These are phyloP conservation scores for Cercospora brassicicola DNA, from an alignment of 2,329 filamentous ascomycete species.

Conservation along the genomic window DNA sequence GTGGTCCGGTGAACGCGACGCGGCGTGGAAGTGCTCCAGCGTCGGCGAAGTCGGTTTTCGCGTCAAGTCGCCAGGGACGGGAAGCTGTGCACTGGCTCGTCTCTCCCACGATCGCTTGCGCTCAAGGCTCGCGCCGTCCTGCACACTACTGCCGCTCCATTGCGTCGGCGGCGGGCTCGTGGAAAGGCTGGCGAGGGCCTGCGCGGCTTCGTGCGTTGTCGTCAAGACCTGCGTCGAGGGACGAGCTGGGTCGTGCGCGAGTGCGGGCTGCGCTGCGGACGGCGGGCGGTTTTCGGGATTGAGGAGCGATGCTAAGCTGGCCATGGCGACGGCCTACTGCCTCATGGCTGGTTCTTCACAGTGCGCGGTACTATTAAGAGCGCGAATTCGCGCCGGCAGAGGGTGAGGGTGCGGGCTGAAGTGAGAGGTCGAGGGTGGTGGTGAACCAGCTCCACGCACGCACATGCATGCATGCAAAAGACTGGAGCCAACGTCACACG, in stretches of 20 bases:
- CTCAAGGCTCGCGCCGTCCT: constrained; percentile 1
- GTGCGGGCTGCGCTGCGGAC: constrained; percentile 23
- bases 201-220: constrained; percentile 40
- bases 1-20: constrained; percentile 48
- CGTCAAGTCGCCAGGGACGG: background rate
- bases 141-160: constrained; percentile 13
- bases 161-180: constrained; percentile 29
- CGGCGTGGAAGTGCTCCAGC: constrained; percentile 51
- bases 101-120: constrained; percentile 32
- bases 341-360: background rate
- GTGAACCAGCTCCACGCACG: background rate
- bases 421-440: background rate
- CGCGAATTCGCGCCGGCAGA: background rate
- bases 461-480: background rate
- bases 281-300: constrained; percentile 37
- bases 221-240: constrained; percentile 1
- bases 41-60: constrained; percentile 42
- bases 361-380: background rate
- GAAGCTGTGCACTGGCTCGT: constrained; percentile 31
- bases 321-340: constrained; percentile 22
- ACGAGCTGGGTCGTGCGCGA: constrained; percentile 24
- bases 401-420: background rate
- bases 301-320: constrained; percentile 39
- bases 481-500: background rate
- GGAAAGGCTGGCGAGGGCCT: constrained; percentile 38